Evolutionary conservation across 1,284 basidiomycete genomes (phyloP).

Genomic region (Papiliotrema fonsecae): DNA sequence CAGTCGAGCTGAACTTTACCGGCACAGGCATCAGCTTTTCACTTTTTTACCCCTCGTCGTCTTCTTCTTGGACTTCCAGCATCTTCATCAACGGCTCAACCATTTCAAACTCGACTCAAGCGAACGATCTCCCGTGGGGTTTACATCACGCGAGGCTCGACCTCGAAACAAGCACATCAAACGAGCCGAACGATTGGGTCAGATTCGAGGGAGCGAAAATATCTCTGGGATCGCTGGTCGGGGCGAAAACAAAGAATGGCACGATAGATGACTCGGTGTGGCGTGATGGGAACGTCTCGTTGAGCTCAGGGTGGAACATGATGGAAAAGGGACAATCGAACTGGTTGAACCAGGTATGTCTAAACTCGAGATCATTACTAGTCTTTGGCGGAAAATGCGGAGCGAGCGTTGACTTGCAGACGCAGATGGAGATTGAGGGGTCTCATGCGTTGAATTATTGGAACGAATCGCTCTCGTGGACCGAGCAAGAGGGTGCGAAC

Average conservation of each 20-base stretch:
- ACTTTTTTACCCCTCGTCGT: slow-evolving; percentile 4
- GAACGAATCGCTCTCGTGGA: slow-evolving; percentile 33
- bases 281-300: slow-evolving; percentile 20
- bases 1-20: slow-evolving; percentile 4
- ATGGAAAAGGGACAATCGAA: slow-evolving; percentile 27
- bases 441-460: slow-evolving; percentile 11
- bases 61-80: slow-evolving; percentile 9
- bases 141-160: slow-evolving; percentile 14
- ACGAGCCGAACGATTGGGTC: slow-evolving; percentile 13
- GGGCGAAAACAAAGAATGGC: slow-evolving; percentile 15
- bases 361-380: too few species aligned
- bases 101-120: background rate
- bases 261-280: slow-evolving; percentile 39
- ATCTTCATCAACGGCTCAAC: slow-evolving; percentile 14
- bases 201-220: slow-evolving; percentile 19
- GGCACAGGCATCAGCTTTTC: slow-evolving; percentile 11
- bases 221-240: slow-evolving; percentile 9
- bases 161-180: slow-evolving; percentile 3
- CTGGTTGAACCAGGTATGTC: slow-evolving; percentile 29
- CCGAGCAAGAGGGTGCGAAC: slow-evolving; percentile 16
- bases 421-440: slow-evolving; percentile 19
- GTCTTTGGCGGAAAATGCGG: background rate
- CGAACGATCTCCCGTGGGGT: slow-evolving; percentile 14
- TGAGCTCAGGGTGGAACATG: slow-evolving; percentile 40
- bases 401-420: slow-evolving; percentile 6